phyloP scores from a whole-genome alignment of 371 early-diverging fungal genomes.

The Zancudomyces culisetae region DNA sequence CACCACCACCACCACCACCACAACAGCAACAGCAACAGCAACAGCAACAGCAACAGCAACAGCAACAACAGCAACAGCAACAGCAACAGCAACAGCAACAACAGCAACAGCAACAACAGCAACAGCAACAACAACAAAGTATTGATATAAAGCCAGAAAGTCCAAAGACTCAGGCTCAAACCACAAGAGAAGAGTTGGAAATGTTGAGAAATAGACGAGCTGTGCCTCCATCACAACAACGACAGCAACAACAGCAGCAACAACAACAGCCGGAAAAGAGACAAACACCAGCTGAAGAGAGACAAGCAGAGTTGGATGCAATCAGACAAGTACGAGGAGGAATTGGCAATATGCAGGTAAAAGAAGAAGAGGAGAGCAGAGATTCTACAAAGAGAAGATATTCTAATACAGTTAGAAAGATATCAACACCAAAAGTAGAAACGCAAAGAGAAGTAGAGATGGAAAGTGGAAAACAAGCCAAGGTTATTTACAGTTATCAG shows the following conservation, averaged over 20 bases:
- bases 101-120: background rate
- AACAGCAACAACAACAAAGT: slow-evolving; percentile 11
- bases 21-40: background rate
- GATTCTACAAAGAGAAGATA: background rate
- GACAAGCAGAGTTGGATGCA: slow-evolving; percentile 20
- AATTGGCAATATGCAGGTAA: background rate
- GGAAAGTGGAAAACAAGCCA: slow-evolving; percentile 38
- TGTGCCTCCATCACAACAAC: background rate
- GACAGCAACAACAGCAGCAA: background rate
- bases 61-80: background rate
- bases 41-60: slow-evolving; percentile 5
- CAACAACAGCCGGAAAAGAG: background rate
- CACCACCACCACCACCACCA: background rate
- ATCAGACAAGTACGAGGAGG: slow-evolving; percentile 14
- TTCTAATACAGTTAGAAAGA: background rate
- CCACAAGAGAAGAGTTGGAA: slow-evolving; percentile 21
- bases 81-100: background rate
- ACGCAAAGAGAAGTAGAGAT: slow-evolving; percentile 6
- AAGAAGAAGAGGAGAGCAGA: background rate
- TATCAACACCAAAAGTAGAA: background rate
- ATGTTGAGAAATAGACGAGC: slow-evolving; percentile 20
- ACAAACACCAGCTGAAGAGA: slow-evolving; percentile 5
- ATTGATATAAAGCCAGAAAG: no score
- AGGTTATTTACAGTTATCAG: slow-evolving; percentile 53
- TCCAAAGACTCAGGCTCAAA: slow-evolving; percentile 26